These are phyloP conservation scores for Saccharomycopsis phalli DNA, from an alignment of 1,139 yeast genomes.

Conservation along the genomic window DNA sequence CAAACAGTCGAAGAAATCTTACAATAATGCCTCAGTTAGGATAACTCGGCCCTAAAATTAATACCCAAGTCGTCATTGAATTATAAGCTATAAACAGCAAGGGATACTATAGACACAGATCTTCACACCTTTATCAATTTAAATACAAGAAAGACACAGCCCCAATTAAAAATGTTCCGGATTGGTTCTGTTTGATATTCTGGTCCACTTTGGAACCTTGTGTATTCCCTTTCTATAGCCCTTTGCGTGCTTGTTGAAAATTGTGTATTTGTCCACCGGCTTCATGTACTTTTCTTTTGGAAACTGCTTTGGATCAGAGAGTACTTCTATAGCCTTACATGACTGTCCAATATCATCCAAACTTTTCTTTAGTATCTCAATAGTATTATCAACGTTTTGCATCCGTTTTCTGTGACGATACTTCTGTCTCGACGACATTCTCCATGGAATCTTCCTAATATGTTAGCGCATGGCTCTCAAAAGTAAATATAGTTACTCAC, in stretches of 20 bases:
- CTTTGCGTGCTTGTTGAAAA: constrained; percentile 64
- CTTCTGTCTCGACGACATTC: constrained; percentile 77
- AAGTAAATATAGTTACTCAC: constrained; percentile 34
- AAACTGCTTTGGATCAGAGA: constrained; percentile 31
- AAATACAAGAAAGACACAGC: no score
- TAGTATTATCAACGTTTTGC: constrained; percentile 70
- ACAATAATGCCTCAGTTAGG: no score
- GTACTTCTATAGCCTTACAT: constrained; percentile 24
- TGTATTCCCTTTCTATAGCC: constrained; percentile 87
- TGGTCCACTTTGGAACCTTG: constrained; percentile 85
- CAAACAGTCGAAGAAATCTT: no score
- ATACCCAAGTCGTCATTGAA: background rate
- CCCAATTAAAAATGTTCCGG: constrained; percentile 73
- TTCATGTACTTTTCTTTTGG: constrained; percentile 80
- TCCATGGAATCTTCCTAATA: constrained; percentile 53
- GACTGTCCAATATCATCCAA: constrained; percentile 31
- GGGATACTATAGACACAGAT: background rate
- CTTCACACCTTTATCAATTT: no score
- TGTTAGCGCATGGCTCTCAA: constrained; percentile 9
- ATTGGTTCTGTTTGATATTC: constrained; percentile 67
- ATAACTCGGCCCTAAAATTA: background rate
- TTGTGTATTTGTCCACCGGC: constrained; percentile 77
- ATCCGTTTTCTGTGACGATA: constrained; percentile 75
- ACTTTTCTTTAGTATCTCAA: constrained; percentile 61
- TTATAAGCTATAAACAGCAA: no score